Percentiles rank a stretch among this genome's conserved stretches.
Conservation (phyloP, 108 stramenopile genomes). For the Mayamaea pseudoterrestris region DNA sequence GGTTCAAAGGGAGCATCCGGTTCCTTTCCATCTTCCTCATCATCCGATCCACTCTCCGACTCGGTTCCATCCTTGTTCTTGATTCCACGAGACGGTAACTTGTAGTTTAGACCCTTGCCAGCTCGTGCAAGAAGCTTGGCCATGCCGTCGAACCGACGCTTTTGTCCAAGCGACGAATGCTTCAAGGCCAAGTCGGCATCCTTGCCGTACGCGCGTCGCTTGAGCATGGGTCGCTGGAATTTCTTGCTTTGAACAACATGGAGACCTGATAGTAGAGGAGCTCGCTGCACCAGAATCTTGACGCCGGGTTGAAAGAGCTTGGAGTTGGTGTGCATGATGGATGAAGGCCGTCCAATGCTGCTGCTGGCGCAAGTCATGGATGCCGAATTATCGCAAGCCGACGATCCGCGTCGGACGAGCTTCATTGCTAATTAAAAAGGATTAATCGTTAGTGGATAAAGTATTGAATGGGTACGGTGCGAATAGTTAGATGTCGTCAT, state of each 20-base stretch:
- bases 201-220: slow-evolving; percentile 59
- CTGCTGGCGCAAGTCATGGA: too few species aligned
- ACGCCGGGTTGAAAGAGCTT: slow-evolving; percentile 30
- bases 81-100: slow-evolving; percentile 16
- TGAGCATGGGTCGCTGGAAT: slow-evolving; percentile 74
- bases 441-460: too few species aligned
- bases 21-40: slow-evolving; percentile 39
- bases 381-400: too few species aligned
- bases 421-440: too few species aligned
- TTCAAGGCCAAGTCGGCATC: slow-evolving; percentile 47
- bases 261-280: slow-evolving; percentile 50
- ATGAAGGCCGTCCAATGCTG: too few species aligned
- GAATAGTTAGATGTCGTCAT: too few species aligned
- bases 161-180: slow-evolving; percentile 40
- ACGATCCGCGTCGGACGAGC: too few species aligned
- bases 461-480: too few species aligned
- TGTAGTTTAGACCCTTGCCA: slow-evolving; percentile 49
- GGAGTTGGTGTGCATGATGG: too few species aligned
- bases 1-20: slow-evolving; percentile 69
- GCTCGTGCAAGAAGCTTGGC: slow-evolving; percentile 56
- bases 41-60: slow-evolving; percentile 16
- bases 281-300: slow-evolving; percentile 34
- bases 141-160: slow-evolving; percentile 65
- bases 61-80: slow-evolving; percentile 7
- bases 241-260: slow-evolving; percentile 31